Base-by-base conservation (phyloP, 192 early-diverging fungal genomes). In the Coemansia reversa region DNA sequence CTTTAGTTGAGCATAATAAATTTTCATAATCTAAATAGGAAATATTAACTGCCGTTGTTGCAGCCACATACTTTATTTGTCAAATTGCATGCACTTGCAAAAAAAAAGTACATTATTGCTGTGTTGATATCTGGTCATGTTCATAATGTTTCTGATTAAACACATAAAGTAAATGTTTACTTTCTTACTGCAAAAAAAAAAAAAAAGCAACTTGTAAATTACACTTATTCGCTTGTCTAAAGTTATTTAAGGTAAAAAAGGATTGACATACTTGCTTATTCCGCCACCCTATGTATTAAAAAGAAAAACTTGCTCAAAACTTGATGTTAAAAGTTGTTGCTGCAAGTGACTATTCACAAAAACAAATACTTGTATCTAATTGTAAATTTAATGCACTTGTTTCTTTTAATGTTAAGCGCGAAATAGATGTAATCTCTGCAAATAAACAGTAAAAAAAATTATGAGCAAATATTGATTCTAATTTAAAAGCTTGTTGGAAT, bases 11-110 rank as follows among this genome's bases (percentile, higher is more conserved):
- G 20, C 39, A 16, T 55, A 25, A 50, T 62, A 23, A n/a, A 56
- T 45, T 45, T 14, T 64, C 45, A 28, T 39, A 45, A 66, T 23
- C 65, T 54, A 63, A 63, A 59, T 73, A 73, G 70, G 70, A 73
- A 63, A 73, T 73, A 73, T 73, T 73, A 73, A 73, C 61, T 57
- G 51, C 58, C 39, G 39, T 45, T 45, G 39, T 45, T 45, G 39
- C 39, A 45, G 39, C 14, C 39, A 12, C 39, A 45, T 45, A 14
- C 39, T 45, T 45, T 45, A 45, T 45, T 45, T 45, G 39, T 45
- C 12, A 16, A 45, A 45, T 45, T 14, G 8, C 9, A 45, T 45
- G 12, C 16, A 16, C 39, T 35, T 35, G 6, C 33, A 27, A 27
- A 35, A 16, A 27, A 27, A 35, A 16, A 45, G 39, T 16, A 45